Evolutionary conservation across 208 protist species (phyloP), one percentile per base, ranked within the genome.

Genomic region (Trichomonas vaginalis): DNA sequence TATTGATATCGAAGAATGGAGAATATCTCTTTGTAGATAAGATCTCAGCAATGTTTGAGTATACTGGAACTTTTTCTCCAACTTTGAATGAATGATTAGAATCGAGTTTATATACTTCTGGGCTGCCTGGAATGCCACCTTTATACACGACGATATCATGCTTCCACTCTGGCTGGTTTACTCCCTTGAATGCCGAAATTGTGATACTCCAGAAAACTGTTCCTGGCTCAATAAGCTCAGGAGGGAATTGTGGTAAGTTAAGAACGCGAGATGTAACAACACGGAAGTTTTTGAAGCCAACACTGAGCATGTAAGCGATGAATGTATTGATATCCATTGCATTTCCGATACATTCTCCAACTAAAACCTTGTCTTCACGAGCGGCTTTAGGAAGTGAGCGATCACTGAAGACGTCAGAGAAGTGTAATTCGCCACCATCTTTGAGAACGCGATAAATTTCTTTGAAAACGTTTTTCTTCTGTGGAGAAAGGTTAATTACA

Each of bases 371-470:
- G 37, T 97, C 45, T 51, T 92, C 62, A 40, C 92, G 90, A n/a
- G 96, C 61, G 0, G 47, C 27, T 37, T 35, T 27, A 8, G 83
- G 86, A 8, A 96, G 23, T 27, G 46, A 56, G 0, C 80, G 47
- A 35, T 47, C 46, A 40, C 42, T 40, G 90, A 95, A 96, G 27
- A 97, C 79, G 82, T 96, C 96, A 14, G 95, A 95, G 48, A 97
- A 96, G 88, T 96, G 96, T 79, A 97, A 56, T 87, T 96, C 96
- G 27, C 96, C 96, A n/a, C 96, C 96, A 86, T 83, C 49, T 61
- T 96, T 96, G 8, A 96, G 96, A 37, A 90, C 42, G 10, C 88
- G 10, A 10, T 48, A 96, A 56, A 96, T 95, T 83, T 92, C 47
- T 37, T 45, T 10, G 62, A 96, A 86, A 14, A 97, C 96, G 4